Percentiles rank a stretch among this genome's conserved stretches.
These are phyloP conservation scores for Vanderwaltozyma polyspora DNA, from an alignment of 805 yeast genomes.

Conservation along the genomic window DNA sequence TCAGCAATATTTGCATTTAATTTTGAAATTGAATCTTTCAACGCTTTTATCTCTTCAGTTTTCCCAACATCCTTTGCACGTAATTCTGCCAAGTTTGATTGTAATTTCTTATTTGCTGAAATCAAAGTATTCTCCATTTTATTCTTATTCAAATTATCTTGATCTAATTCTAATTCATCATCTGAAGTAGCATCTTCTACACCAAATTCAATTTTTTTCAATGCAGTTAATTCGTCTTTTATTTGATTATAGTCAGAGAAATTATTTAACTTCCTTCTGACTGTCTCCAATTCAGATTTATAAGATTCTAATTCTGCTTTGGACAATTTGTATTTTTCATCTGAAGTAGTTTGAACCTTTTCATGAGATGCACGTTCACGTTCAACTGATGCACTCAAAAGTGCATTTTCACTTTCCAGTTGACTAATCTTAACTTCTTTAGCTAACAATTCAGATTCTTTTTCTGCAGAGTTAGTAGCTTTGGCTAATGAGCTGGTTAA, in stretches of 20 bases:
- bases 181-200: constrained; percentile 28
- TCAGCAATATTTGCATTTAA: constrained; percentile 31
- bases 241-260: constrained; percentile 70
- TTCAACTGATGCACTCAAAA: constrained; percentile 25
- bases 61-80: constrained; percentile 49
- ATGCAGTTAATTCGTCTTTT: constrained; percentile 60
- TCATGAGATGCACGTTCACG: constrained; percentile 14
- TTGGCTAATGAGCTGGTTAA: constrained; percentile 53
- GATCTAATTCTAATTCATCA: constrained; percentile 22
- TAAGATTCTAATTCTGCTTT: constrained; percentile 38
- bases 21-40: constrained; percentile 30
- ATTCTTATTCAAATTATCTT: constrained; percentile 19
- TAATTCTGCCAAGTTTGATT: constrained; percentile 53
- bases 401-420: constrained; percentile 48
- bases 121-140: constrained; percentile 49
- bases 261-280: constrained; percentile 39
- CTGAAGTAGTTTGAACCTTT: constrained; percentile 11
- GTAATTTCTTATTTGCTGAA: constrained; percentile 61
- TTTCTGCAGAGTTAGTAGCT: constrained; percentile 36
- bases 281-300: constrained; percentile 37
- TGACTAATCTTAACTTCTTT: constrained; percentile 37
- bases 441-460: constrained; percentile 30
- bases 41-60: constrained; percentile 28
- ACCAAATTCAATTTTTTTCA: constrained; percentile 71
- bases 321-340: constrained; percentile 29